These are phyloP conservation scores for Penstemon eatonii DNA, from an alignment of 257 asterid genomes.

Conservation along the genomic window DNA sequence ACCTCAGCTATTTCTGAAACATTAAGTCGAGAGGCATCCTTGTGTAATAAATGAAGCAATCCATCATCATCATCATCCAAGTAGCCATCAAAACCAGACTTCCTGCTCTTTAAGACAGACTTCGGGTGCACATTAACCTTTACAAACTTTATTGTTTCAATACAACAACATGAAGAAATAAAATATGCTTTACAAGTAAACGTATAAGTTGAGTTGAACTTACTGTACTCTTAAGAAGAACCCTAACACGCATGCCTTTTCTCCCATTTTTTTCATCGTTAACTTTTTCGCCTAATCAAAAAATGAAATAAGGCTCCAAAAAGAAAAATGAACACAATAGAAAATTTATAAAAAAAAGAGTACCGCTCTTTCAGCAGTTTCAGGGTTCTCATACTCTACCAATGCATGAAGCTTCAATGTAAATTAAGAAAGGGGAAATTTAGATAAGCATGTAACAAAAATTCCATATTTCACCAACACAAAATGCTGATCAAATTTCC, in stretches of 20 bases:
- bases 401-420: conserved; percentile 59
- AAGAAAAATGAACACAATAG: no score
- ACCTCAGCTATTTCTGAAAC: conserved; percentile 23
- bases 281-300: conserved; percentile 65
- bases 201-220: no score
- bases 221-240: no score
- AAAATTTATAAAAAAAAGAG: no score
- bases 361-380: no score
- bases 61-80: conserved; percentile 51
- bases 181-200: no score
- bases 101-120: conserved; percentile 60
- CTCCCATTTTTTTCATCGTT: conserved; percentile 86
- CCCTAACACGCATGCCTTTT: no score
- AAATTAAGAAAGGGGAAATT: background rate
- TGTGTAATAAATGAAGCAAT: conserved; percentile 25
- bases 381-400: no score
- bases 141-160: no score
- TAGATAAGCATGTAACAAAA: background rate
- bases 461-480: background rate
- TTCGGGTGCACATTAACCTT: no score
- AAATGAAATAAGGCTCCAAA: background rate
- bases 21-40: conserved; percentile 35
- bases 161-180: no score
- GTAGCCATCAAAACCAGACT: conserved; percentile 57
- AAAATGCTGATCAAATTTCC: no score